A percentile compares a stretch with the other conserved stretches of the same genome.
Conservation (phyloP, 2,329 filamentous ascomycete genomes). For the Amauroascus niger region DNA sequence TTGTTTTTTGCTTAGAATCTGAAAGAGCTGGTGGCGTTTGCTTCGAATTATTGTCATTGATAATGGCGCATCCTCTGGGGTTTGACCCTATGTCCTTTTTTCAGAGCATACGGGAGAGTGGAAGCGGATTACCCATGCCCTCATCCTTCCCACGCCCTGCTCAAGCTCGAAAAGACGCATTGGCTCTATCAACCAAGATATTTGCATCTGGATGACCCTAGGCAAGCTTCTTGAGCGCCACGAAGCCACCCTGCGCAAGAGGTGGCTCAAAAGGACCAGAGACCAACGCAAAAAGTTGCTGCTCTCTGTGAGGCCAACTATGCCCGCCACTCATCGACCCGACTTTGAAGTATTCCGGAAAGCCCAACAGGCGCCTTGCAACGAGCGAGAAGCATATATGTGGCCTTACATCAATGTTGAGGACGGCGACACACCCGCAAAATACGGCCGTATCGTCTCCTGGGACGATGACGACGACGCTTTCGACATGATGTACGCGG, state of each 20-base stretch:
- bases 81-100: constrained; percentile 4
- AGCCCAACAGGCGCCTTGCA: not conserved
- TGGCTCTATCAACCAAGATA: constrained; percentile 19
- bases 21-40: no score
- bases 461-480: constrained; percentile 32
- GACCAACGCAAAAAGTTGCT: constrained; percentile 41
- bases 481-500: constrained; percentile 30
- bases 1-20: no score
- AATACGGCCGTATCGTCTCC: constrained; percentile 30
- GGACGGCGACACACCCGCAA: constrained; percentile 32
- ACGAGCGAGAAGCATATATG: constrained; percentile 31
- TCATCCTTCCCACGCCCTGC: constrained; percentile 6
- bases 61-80: not conserved
- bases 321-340: constrained; percentile 42
- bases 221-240: constrained; percentile 41
- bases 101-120: not conserved
- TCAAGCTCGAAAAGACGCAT: not conserved
- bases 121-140: constrained; percentile 7
- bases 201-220: constrained; percentile 31
- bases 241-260: constrained; percentile 42
- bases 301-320: constrained; percentile 39
- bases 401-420: constrained; percentile 51
- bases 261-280: constrained; percentile 47
- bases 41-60: no score
- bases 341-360: constrained; percentile 36